These are phyloP conservation scores for Pseudogymnoascus sp. DNA, from an alignment of 2,329 filamentous ascomycete genomes.

Conservation along the genomic window DNA sequence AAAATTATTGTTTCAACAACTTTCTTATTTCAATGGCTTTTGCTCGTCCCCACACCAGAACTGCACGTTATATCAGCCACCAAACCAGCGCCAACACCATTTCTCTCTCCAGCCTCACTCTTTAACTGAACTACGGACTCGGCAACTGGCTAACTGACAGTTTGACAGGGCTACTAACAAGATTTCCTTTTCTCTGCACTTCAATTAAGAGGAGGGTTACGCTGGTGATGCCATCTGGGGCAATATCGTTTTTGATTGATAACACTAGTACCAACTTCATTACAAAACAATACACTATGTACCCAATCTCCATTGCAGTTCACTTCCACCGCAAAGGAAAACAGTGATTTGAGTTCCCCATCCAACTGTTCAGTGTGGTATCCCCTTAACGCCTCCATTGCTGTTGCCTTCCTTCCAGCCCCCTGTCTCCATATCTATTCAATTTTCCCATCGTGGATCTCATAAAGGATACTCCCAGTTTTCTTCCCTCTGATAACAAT, in stretches of 20 bases:
- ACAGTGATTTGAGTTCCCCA: neutral
- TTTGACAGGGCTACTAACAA: neutral
- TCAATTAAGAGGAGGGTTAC: neutral
- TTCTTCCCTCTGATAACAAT: neutral
- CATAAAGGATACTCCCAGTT: neutral
- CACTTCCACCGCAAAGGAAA: neutral
- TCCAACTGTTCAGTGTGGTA: neutral
- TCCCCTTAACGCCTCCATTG: neutral
- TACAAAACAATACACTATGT: conserved; percentile 7
- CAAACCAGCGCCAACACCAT: neutral
- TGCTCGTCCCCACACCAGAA: neutral
- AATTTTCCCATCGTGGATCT: conserved; percentile 4
- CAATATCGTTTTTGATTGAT: neutral
- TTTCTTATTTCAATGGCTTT: neutral
- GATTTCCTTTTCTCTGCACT: neutral
- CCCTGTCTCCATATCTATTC: neutral
- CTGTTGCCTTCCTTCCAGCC: neutral
- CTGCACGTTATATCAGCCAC: too few species aligned
- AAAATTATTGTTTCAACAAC: neutral
- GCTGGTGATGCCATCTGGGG: neutral
- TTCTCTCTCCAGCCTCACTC: neutral
- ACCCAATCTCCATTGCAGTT: neutral
- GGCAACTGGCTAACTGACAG: neutral
- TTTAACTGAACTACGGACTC: neutral
- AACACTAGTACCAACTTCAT: neutral